Evolutionary conservation across 1,139 yeast genomes (phyloP).

Genomic region (Geotrichum australiense): DNA sequence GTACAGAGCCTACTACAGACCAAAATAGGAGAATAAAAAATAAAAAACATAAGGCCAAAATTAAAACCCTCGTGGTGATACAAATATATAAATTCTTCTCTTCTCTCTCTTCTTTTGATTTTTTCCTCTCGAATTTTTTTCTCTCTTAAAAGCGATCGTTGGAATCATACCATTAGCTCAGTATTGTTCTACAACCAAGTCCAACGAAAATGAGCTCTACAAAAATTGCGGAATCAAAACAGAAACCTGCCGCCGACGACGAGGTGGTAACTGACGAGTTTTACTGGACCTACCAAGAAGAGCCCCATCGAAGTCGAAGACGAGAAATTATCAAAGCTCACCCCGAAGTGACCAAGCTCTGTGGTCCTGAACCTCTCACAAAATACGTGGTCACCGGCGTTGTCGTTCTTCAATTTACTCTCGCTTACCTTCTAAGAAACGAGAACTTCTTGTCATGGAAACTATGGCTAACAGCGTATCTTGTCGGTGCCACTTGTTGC

Average conservation of each 20-base stretch:
- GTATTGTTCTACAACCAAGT: no score
- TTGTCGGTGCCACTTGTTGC: conserved; percentile 78
- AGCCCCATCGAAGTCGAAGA: conserved; percentile 74
- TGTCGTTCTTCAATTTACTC: conserved; percentile 53
- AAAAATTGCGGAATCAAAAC: not conserved
- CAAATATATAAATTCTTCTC: no score
- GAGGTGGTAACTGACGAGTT: conserved; percentile 33
- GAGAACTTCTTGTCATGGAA: conserved; percentile 48
- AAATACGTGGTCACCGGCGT: conserved; percentile 66
- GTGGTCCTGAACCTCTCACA: conserved; percentile 82
- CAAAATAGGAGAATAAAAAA: no score
- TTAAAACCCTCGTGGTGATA: no score
- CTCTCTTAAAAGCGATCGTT: no score
- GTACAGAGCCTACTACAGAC: no score
- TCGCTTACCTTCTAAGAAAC: conserved; percentile 56
- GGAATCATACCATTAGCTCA: no score
- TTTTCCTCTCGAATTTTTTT: no score
- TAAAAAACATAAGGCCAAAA: no score
- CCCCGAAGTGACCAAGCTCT: conserved; percentile 73
- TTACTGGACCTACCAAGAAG: conserved; percentile 76
- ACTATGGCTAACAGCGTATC: conserved; percentile 59
- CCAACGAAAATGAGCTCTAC: no score
- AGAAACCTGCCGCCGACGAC: not conserved
- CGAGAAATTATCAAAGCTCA: conserved; percentile 63
- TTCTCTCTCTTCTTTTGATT: no score